These are phyloP conservation scores for Hygrocybe punicea DNA, from an alignment of 768 basidiomycete species.

Conservation along the genomic window DNA sequence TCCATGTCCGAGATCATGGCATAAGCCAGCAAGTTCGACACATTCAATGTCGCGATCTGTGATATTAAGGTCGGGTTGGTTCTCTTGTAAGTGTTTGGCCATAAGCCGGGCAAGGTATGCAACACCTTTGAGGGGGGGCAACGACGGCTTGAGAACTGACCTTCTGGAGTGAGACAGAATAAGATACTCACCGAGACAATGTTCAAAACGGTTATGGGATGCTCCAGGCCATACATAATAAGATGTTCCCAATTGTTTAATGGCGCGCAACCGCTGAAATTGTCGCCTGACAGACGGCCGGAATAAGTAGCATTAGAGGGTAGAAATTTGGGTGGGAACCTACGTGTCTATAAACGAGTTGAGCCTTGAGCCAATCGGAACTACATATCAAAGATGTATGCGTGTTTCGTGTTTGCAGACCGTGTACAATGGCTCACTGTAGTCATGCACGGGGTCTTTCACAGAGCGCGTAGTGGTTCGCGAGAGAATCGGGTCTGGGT, in stretches of 20 bases:
- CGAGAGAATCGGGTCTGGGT: background rate
- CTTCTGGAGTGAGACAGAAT: background rate
- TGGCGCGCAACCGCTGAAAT: constrained; percentile 71
- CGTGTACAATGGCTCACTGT: constrained; percentile 26
- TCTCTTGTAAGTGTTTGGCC: constrained; percentile 51
- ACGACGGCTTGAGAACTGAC: background rate
- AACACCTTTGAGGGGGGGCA: constrained; percentile 51
- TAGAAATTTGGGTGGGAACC: constrained; percentile 17
- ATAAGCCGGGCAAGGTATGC: constrained; percentile 68
- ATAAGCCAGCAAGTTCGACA: constrained; percentile 75
- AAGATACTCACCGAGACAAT: constrained; percentile 60
- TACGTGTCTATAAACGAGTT: constrained; percentile 67
- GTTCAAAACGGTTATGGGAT: constrained; percentile 80
- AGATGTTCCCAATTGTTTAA: constrained; percentile 79
- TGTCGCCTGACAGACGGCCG: constrained; percentile 46
- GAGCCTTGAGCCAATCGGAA: constrained; percentile 36
- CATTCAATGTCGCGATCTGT: constrained; percentile 71
- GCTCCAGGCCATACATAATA: constrained; percentile 76
- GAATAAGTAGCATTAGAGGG: background rate
- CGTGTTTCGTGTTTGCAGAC: constrained; percentile 9
- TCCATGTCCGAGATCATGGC: constrained; percentile 83
- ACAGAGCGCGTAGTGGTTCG: constrained; percentile 18
- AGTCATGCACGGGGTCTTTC: constrained; percentile 38
- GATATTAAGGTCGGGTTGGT: constrained; percentile 62
- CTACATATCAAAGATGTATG: constrained; percentile 25